phyloP scores from a whole-genome alignment of 1,284 basidiomycete genomes.

The Cryptococcus sp. region DNA sequence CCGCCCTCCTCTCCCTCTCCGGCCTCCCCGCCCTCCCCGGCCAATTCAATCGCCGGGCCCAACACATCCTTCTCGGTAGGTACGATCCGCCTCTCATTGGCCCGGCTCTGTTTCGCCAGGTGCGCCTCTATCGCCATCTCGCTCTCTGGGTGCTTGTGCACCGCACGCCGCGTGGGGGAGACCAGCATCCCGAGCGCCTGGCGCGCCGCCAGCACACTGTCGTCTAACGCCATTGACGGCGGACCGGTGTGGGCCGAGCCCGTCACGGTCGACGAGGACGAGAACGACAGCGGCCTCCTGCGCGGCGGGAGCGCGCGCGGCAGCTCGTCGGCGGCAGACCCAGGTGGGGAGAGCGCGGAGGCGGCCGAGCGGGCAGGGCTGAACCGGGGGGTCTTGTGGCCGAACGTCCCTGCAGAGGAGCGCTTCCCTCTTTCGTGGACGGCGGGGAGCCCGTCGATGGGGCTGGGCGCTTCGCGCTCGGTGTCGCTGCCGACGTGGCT shows the following conservation, averaged over 20 bases:
- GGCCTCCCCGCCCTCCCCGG: background rate
- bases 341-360: background rate
- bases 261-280: background rate
- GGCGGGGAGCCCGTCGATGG: background rate
- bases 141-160: constrained; percentile 10
- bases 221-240: constrained; percentile 1
- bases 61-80: constrained; percentile 3
- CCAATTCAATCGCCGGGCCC: constrained; percentile 1
- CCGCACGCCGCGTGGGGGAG: background rate
- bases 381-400: constrained; percentile 5
- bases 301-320: background rate
- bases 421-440: background rate
- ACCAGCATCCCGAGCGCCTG: constrained; percentile 8
- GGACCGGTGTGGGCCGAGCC: constrained; percentile 4
- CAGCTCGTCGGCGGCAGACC: background rate
- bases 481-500: background rate
- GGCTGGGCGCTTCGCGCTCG: background rate
- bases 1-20: background rate
- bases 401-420: constrained; percentile 15
- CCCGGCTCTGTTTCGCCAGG: constrained; percentile 5
- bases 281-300: background rate
- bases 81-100: constrained; percentile 12
- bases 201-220: constrained; percentile 8
- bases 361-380: background rate
- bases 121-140: constrained; percentile 12